Evolutionary conservation across 768 basidiomycete species (phyloP).

Genomic region (Trametes elegans): DNA sequence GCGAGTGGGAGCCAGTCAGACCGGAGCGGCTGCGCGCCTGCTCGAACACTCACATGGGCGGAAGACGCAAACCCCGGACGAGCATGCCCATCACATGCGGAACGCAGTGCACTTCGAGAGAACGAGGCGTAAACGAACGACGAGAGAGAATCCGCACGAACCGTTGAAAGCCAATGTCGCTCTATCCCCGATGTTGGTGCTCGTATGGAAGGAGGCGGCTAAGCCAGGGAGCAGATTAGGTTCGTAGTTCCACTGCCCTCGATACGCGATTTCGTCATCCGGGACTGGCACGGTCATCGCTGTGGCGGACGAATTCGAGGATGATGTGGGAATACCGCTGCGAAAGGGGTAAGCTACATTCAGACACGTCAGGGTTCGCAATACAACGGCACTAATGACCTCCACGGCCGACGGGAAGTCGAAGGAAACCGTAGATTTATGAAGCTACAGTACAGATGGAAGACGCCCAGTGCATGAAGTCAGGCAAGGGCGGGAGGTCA

Average conservation of each 20-base stretch:
- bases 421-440: too few relatives aligned
- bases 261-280: slow-evolving; percentile 48
- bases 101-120: background rate
- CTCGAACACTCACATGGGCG: background rate
- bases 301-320: slow-evolving; percentile 35
- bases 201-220: slow-evolving; percentile 29
- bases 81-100: slow-evolving; percentile 12
- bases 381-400: too few relatives aligned
- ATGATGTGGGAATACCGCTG: slow-evolving; percentile 7
- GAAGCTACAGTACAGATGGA: background rate
- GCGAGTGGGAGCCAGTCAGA: slow-evolving; percentile 3
- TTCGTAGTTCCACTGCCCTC: slow-evolving; percentile 51
- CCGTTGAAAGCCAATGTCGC: slow-evolving; percentile 46
- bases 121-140: background rate
- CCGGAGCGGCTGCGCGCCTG: slow-evolving; percentile 5
- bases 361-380: too few relatives aligned
- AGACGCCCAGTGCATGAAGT: background rate
- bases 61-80: slow-evolving; percentile 1
- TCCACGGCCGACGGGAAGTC: background rate
- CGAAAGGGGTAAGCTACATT: background rate
- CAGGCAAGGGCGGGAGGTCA: background rate
- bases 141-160: slow-evolving; percentile 27
- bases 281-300: slow-evolving; percentile 35
- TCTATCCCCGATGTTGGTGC: slow-evolving; percentile 44
- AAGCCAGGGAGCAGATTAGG: slow-evolving; percentile 24